Base-by-base conservation (phyloP, 1,284 basidiomycete species). In the Somion occarium region DNA sequence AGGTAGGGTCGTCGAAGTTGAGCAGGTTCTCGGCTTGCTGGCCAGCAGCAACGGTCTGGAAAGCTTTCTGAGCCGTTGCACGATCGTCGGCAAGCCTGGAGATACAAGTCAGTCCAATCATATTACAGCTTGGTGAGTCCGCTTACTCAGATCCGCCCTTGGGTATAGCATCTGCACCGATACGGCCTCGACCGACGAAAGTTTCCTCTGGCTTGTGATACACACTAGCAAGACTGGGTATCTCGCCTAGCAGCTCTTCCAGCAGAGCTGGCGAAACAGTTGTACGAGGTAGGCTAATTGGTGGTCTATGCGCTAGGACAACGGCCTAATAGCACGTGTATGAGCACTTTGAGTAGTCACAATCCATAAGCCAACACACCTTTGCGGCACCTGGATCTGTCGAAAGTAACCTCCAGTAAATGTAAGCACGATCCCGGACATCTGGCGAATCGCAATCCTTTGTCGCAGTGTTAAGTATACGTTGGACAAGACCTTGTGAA, bases 391-490 rank as follows among this genome's bases (percentile, higher is more conserved):
- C 91, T 1, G 93, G 89, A 68, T 99, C 96, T 34, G 92, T 92
- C 9, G 91, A 95, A 41, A 98, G 69, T 55, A 98, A 67, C 53
- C 96, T 79, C 95, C 95, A 98, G 66, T 98, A 98, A 45, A 98
- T 96, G 66, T 97, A 98, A 0, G 93, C 93, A 25, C 93, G 79
- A 66, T 99, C 96, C 44, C 96, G 79, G n/a, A 99, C 85, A 67
- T 99, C 97, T 3, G 97, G 93, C 20, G 91, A 96, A 64, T 99
- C 96, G 57, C 93, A 97, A 60, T 96, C 93, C 64, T 94, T 95
- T 2, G 97, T 99, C 0, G 97, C 96, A 0, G 91, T 92, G 58
- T 93, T 89, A 27, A 99, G 74, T 3, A 98, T 87, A 26, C 81
- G 80, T 60, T 98, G 96, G 0, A 98, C 92, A 3, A 98, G 77